Percentiles rank a stretch among this genome's conserved stretches.
Conservation (phyloP, 2,329 filamentous ascomycete genomes). For the Fusarium tricinctum region DNA sequence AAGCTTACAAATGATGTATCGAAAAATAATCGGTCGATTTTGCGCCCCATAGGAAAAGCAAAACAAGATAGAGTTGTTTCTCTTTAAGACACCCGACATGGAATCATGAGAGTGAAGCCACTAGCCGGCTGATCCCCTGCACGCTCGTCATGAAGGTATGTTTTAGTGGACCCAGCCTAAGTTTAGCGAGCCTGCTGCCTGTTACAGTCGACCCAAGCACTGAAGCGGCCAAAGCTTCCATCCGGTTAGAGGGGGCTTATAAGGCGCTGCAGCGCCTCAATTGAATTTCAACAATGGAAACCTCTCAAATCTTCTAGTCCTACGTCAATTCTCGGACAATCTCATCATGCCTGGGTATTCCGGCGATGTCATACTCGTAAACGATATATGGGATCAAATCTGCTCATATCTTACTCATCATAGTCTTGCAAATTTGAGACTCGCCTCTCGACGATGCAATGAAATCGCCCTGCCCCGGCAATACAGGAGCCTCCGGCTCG, state of each 20-base stretch:
- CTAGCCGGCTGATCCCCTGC: no score
- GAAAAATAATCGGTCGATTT: no score
- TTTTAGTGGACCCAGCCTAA: no score
- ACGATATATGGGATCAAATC: conserved; percentile 31
- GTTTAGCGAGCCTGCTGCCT: neutral
- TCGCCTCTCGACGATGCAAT: conserved; percentile 13
- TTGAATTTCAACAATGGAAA: no score
- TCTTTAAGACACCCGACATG: no score
- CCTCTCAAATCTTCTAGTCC: no score
- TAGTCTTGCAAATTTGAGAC: conserved; percentile 6
- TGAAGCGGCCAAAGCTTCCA: neutral
- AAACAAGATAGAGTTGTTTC: no score
- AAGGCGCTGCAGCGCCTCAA: neutral
- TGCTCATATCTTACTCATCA: conserved; percentile 13
- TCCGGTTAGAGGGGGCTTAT: neutral
- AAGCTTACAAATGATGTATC: no score
- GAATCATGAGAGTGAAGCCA: no score
- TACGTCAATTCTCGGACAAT: no score
- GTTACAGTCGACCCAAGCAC: neutral
- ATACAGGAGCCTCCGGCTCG: conserved; percentile 12
- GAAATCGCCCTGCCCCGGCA: neutral
- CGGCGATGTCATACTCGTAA: rapidly evolving
- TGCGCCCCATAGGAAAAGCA: no score
- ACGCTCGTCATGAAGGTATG: no score
- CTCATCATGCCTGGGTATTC: neutral